phyloP scores from a whole-genome alignment of 805 yeast species.

The Saturnispora zaruensis region DNA sequence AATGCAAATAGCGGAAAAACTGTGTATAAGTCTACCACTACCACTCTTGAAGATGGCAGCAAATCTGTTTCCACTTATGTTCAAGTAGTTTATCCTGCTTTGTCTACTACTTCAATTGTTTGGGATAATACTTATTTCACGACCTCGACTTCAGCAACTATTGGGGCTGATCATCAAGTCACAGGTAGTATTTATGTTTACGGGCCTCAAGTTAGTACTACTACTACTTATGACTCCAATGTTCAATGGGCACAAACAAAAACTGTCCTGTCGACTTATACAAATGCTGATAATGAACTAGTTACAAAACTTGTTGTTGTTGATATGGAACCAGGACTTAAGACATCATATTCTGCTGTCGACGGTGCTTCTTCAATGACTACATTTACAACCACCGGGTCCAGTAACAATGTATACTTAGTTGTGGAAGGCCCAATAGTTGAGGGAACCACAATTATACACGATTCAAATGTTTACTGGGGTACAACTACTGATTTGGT shows the following conservation, averaged over 20 bases:
- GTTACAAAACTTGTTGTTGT: neutral
- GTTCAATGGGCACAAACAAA: neutral
- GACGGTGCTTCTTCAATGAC: neutral
- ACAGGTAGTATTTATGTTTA: slow-evolving; percentile 5
- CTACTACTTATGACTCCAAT: neutral
- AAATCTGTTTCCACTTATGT: neutral
- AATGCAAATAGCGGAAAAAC: neutral
- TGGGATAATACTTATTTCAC: slow-evolving; percentile 2
- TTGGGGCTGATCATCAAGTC: neutral
- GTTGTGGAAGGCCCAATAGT: slow-evolving; percentile 1
- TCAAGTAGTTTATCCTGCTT: slow-evolving; percentile 4
- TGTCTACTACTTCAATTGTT: neutral
- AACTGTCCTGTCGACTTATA: neutral
- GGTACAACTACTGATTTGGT: neutral
- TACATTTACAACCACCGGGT: neutral
- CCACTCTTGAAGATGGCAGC: neutral
- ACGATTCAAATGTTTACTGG: neutral
- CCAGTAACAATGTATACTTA: neutral
- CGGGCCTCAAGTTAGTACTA: neutral
- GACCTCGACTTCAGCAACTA: neutral
- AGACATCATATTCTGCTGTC: neutral
- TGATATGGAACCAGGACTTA: neutral
- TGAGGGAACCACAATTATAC: neutral
- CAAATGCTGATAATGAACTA: neutral
- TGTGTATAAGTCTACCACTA: neutral